Evolutionary conservation across 2,329 filamentous ascomycete genomes (phyloP).

Genomic region (Aschersonia sp.): DNA sequence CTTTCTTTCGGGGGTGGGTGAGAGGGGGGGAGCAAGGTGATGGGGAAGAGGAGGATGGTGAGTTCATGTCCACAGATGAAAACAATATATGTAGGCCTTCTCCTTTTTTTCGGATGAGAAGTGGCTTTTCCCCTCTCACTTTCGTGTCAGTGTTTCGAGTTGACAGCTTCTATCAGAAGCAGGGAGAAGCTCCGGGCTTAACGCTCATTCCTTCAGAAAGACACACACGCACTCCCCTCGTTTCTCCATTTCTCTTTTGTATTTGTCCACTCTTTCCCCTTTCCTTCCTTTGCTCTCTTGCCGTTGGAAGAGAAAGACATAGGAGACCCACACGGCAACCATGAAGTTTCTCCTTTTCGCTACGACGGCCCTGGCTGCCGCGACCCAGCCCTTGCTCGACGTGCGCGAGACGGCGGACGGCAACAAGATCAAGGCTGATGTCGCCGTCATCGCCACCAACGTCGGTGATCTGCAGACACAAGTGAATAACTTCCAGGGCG

Average conservation of each 20-base stretch:
- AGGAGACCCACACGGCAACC: background rate
- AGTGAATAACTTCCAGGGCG: background rate
- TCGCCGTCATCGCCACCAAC: background rate
- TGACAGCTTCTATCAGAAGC: too few species aligned
- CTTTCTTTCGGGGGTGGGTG: too few species aligned
- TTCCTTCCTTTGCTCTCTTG: background rate
- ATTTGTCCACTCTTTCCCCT: constrained; percentile 21
- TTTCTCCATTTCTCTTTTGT: constrained; percentile 7
- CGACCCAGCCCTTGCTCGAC: background rate
- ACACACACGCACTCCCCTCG: background rate
- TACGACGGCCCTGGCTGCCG: constrained; percentile 1
- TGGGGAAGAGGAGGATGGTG: too few species aligned
- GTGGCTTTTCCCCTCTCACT: too few species aligned
- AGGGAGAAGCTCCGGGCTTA: too few species aligned
- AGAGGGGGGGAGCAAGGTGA: too few species aligned
- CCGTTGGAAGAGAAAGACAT: background rate
- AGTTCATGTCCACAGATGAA: too few species aligned
- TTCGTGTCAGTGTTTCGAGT: too few species aligned
- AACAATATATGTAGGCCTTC: too few species aligned
- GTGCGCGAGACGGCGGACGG: background rate
- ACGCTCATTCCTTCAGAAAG: too few species aligned
- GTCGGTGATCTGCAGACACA: background rate
- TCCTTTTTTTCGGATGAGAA: too few species aligned
- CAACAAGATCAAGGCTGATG: background rate
- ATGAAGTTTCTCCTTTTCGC: constrained; percentile 5